Evolutionary conservation across 2,329 filamentous ascomycete genomes (phyloP).

Genomic region (Exserohilum turcica): DNA sequence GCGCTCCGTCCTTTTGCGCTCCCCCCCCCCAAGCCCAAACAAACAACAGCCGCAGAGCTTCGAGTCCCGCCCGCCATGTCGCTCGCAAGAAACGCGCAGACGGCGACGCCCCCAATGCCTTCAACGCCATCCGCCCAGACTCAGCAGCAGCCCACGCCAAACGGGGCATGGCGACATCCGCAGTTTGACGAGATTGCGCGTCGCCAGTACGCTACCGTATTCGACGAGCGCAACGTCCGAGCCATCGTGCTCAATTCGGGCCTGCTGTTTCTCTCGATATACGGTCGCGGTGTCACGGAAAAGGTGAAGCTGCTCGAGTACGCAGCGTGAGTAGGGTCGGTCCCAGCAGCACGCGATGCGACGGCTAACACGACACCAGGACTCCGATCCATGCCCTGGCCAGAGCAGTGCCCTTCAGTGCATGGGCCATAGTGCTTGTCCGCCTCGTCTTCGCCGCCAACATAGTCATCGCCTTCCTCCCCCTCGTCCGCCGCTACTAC

Average conservation of each 20-base stretch:
- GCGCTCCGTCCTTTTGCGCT: not conserved
- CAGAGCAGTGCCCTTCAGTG: constrained; percentile 43
- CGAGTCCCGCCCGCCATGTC: constrained; percentile 22
- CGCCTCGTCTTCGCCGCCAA: constrained; percentile 65
- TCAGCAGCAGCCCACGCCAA: constrained; percentile 40
- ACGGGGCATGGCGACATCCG: constrained; percentile 90
- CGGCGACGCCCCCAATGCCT: constrained; percentile 30
- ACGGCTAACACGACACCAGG: constrained; percentile 35
- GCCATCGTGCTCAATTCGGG: constrained; percentile 70
- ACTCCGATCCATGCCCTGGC: constrained; percentile 45
- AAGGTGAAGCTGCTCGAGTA: constrained; percentile 29
- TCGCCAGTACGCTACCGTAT: constrained; percentile 77
- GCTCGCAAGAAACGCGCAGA: constrained; percentile 21
- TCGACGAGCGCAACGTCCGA: constrained; percentile 76
- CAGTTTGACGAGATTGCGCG: constrained; percentile 83
- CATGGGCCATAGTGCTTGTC: constrained; percentile 51
- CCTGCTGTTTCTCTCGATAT: constrained; percentile 58
- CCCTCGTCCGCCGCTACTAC: constrained; percentile 66
- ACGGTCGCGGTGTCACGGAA: constrained; percentile 31
- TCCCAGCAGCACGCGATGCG: not conserved
- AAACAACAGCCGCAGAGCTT: constrained; percentile 16
- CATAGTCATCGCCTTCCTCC: constrained; percentile 71
- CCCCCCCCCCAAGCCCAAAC: constrained; percentile 4
- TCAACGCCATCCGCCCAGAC: constrained; percentile 34
- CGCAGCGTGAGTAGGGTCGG: constrained; percentile 25